Percentiles rank a stretch among this genome's conserved stretches.
These are phyloP conservation scores for Immersiporthe knoxdaviesiana DNA, from an alignment of 2,329 filamentous ascomycete genomes.

Conservation along the genomic window DNA sequence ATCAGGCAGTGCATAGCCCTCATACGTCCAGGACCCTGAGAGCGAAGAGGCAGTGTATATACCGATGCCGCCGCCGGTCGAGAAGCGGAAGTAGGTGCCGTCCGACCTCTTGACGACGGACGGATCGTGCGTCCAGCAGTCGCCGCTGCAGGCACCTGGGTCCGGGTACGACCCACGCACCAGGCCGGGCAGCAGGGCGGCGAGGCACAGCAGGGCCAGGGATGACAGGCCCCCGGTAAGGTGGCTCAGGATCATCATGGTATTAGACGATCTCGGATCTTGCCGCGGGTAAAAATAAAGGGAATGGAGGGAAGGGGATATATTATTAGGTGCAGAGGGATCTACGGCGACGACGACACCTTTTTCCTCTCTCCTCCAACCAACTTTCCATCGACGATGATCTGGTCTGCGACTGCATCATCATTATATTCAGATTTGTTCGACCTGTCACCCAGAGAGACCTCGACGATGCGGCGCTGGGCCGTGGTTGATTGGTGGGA, in stretches of 20 bases:
- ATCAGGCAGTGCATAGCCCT: conserved; percentile 44
- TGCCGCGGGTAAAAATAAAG: neutral
- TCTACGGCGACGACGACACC: neutral
- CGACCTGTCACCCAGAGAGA: neutral
- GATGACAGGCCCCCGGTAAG: conserved; percentile 8
- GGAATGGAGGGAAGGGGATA: neutral
- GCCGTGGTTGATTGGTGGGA: conserved; percentile 11
- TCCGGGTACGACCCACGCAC: conserved; percentile 35
- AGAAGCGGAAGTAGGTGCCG: conserved; percentile 45
- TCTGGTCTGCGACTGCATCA: neutral
- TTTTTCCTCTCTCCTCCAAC: neutral
- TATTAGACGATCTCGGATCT: conserved; percentile 12
- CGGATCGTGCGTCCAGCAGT: conserved; percentile 44
- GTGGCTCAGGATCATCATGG: conserved; percentile 23
- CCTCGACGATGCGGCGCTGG: neutral
- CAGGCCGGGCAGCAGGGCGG: conserved; percentile 23
- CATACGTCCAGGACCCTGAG: conserved; percentile 46
- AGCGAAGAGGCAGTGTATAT: conserved; percentile 39
- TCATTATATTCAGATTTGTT: neutral
- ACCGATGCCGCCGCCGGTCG: conserved; percentile 42
- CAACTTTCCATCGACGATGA: no score
- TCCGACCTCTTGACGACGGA: conserved; percentile 43
- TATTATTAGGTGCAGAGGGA: no score
- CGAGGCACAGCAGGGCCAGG: conserved; percentile 24
- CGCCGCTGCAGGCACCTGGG: conserved; percentile 41